A percentile compares a stretch with the other conserved stretches of the same genome.
phyloP scores from a whole-genome alignment of 345 rosid species.

The Erysimum cheiranthoides region DNA sequence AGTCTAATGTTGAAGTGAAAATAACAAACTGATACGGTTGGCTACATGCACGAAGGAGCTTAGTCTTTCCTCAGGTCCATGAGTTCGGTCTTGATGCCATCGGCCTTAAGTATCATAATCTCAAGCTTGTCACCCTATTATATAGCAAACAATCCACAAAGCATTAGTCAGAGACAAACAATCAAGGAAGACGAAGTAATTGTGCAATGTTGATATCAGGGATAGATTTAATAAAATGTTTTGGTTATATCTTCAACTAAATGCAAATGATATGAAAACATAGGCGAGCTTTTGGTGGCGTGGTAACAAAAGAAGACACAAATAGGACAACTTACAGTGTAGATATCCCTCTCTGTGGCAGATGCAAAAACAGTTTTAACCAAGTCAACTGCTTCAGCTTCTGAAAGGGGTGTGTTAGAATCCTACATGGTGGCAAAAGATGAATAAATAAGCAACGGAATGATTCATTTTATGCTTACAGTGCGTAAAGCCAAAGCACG shows the following conservation, averaged over 20 bases:
- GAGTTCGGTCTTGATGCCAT: constrained; percentile 71
- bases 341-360: constrained; percentile 97
- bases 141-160: constrained; percentile 30
- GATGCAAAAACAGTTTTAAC: constrained; percentile 92
- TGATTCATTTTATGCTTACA: background rate
- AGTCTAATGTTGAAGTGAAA: constrained; percentile 21
- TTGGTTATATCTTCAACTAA: background rate
- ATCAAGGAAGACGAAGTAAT: background rate
- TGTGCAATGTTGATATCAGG: background rate
- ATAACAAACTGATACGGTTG: constrained; percentile 19
- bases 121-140: constrained; percentile 87
- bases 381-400: constrained; percentile 86
- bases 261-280: background rate
- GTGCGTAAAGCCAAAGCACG: background rate
- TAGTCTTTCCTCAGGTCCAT: constrained; percentile 88
- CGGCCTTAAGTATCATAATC: constrained; percentile 73
- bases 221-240: background rate
- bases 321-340: constrained; percentile 67
- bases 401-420: constrained; percentile 90
- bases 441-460: constrained; percentile 3
- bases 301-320: background rate
- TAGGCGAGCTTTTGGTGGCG: background rate
- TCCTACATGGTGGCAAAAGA: constrained; percentile 57
- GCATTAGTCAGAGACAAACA: constrained; percentile 16
- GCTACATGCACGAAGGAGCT: constrained; percentile 28